Conservation (phyloP, 768 basidiomycete genomes). For the Tulasnella sp. region DNA sequence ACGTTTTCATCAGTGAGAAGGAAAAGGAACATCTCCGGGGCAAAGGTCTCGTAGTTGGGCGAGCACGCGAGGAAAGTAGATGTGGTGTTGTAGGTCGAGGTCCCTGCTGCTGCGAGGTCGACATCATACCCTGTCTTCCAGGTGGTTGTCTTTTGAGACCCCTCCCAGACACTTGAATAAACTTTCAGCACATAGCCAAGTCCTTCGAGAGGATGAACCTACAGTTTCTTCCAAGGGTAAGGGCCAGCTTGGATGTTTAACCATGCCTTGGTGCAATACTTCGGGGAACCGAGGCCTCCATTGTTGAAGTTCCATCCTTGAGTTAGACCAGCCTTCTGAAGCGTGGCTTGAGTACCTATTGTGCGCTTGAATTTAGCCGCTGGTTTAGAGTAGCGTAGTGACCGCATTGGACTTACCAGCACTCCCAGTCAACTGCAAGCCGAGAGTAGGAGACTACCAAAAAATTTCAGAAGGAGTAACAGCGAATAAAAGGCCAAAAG, state of each 20-base stretch:
- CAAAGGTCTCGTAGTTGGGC: constrained; percentile 9
- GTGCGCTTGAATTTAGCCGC: not conserved
- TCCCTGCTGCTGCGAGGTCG: not conserved
- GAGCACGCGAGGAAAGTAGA: constrained; percentile 15
- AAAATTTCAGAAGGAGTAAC: not conserved
- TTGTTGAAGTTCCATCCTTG: constrained; percentile 5
- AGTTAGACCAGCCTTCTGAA: constrained; percentile 1
- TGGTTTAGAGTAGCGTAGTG: too few species aligned
- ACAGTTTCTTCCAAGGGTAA: not conserved
- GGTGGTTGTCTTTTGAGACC: not conserved
- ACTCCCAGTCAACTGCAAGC: not conserved
- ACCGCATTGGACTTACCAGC: not conserved
- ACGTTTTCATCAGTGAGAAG: not conserved
- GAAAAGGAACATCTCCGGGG: not conserved
- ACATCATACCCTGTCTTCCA: constrained; percentile 9
- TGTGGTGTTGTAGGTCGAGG: not conserved
- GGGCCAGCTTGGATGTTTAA: constrained; percentile 7
- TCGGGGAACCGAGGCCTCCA: not conserved
- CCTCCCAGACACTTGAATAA: not conserved
- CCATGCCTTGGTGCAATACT: not conserved
- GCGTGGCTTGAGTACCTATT: not conserved
- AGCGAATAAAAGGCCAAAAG: not conserved
- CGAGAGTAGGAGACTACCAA: not conserved
- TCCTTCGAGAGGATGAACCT: not conserved
- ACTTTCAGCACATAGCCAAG: not conserved